These are phyloP conservation scores for Diutina rugosa DNA, from an alignment of 1,139 yeast species.

Conservation along the genomic window DNA sequence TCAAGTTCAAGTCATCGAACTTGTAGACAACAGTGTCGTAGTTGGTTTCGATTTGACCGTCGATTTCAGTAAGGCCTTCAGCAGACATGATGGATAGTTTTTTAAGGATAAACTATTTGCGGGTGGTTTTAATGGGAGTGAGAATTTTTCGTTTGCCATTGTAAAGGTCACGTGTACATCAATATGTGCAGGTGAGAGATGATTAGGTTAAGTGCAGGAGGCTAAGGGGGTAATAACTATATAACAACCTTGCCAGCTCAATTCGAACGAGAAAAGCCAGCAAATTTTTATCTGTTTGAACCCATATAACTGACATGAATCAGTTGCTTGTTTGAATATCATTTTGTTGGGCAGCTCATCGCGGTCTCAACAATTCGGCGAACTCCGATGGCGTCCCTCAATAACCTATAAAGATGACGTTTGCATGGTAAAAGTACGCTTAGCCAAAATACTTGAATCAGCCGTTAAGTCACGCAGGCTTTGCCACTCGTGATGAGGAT, in stretches of 20 bases:
- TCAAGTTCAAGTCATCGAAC: slow-evolving; percentile 78
- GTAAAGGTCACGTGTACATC: background rate
- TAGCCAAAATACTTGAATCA: background rate
- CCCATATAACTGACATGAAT: too few species aligned
- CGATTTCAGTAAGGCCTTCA: slow-evolving; percentile 2
- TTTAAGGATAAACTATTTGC: background rate
- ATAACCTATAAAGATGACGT: background rate
- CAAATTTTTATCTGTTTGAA: too few species aligned
- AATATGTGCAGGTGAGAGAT: slow-evolving; percentile 1
- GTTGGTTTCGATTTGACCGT: slow-evolving; percentile 58
- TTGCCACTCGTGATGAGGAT: background rate
- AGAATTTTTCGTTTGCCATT: slow-evolving; percentile 1
- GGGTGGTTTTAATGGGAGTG: background rate
- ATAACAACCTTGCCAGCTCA: background rate
- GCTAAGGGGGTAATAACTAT: background rate
- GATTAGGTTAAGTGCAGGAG: background rate
- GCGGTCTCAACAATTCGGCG: background rate
- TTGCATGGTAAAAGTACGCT: background rate
- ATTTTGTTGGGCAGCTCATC: too few species aligned
- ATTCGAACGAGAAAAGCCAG: too few species aligned
- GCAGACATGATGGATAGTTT: slow-evolving; percentile 2
- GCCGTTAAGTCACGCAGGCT: background rate
- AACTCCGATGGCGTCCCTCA: background rate
- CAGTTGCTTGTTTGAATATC: too few species aligned
- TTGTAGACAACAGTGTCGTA: slow-evolving; percentile 92